These are phyloP conservation scores for Coix lacrymajobi DNA, from an alignment of 176 grass and related monocot genomes.

Conservation along the genomic window DNA sequence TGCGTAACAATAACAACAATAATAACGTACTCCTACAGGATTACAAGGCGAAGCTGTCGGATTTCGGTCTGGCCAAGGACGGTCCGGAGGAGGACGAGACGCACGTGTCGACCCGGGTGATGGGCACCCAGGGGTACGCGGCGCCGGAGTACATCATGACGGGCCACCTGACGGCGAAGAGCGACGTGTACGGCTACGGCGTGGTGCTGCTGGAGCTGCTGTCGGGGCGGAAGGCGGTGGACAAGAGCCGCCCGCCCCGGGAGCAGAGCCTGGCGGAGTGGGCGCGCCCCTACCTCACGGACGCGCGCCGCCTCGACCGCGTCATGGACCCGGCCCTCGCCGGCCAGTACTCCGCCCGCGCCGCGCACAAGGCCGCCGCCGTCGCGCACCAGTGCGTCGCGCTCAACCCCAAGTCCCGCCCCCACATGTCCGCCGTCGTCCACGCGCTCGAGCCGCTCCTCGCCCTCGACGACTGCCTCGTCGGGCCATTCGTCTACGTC, in stretches of 20 bases:
- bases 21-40: too few relatives aligned
- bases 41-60: slow-evolving; percentile 80
- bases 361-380: slow-evolving; percentile 47
- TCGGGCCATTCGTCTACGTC: slow-evolving; percentile 58
- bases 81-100: slow-evolving; percentile 73
- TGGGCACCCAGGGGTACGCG: slow-evolving; percentile 96
- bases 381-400: slow-evolving; percentile 63
- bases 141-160: slow-evolving; percentile 99
- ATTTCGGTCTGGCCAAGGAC: slow-evolving; percentile 92
- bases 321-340: slow-evolving; percentile 66
- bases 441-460: slow-evolving; percentile 65
- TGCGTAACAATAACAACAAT: too few relatives aligned
- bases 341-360: slow-evolving; percentile 54
- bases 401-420: slow-evolving; percentile 61
- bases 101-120: slow-evolving; percentile 81
- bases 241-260: slow-evolving; percentile 55
- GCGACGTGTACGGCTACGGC: slow-evolving; percentile 78
- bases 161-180: slow-evolving; percentile 81
- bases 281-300: slow-evolving; percentile 61
- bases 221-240: slow-evolving; percentile 57
- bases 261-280: slow-evolving; percentile 82
- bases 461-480: slow-evolving; percentile 46
- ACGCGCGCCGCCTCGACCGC: slow-evolving; percentile 50
- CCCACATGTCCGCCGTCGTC: slow-evolving; percentile 70
- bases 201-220: slow-evolving; percentile 75